These are phyloP conservation scores for Diphasiastrum complanatum DNA, from an alignment of 83 land plant species.

Conservation along the genomic window DNA sequence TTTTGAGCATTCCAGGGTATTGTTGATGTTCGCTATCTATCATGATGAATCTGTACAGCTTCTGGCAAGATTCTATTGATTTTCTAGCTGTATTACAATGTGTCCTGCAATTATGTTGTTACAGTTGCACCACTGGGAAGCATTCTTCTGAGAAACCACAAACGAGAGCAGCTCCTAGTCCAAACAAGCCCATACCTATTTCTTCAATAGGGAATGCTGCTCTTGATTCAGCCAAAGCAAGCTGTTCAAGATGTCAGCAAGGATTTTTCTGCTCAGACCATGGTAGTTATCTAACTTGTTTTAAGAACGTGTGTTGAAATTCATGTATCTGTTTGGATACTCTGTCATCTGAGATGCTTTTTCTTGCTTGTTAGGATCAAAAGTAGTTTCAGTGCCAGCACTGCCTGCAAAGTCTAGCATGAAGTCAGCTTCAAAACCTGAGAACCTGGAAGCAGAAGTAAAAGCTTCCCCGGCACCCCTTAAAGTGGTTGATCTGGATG, in stretches of 20 bases:
- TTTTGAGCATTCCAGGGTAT: conserved; percentile 87
- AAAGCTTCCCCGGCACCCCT: conserved; percentile 4
- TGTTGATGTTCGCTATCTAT: conserved; percentile 1
- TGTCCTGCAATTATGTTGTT: neutral
- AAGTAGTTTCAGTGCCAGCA: neutral
- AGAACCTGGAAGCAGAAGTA: neutral
- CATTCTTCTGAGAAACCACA: conserved; percentile 89
- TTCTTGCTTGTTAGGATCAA: neutral
- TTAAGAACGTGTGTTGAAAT: neutral
- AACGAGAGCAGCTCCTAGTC: conserved; percentile 41
- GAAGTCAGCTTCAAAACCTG: conserved; percentile 15
- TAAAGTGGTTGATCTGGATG: conserved; percentile 48
- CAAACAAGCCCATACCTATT: conserved; percentile 20
- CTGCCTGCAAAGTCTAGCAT: neutral
- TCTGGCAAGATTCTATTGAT: too few relatives aligned
- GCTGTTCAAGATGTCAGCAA: conserved; percentile 75
- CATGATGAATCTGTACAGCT: neutral
- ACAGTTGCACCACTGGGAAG: conserved; percentile 85
- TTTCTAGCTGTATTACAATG: neutral
- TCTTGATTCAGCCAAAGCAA: conserved; percentile 32
- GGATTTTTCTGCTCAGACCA: conserved; percentile 96
- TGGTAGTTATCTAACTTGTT: conserved; percentile 29
- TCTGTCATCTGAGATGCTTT: neutral
- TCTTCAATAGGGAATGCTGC: conserved; percentile 24
- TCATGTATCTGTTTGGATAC: neutral